A percentile compares a stretch with the other conserved stretches of the same genome.
phyloP scores from a whole-genome alignment of 192 early-diverging fungal species.

The Linnemannia exigua region DNA sequence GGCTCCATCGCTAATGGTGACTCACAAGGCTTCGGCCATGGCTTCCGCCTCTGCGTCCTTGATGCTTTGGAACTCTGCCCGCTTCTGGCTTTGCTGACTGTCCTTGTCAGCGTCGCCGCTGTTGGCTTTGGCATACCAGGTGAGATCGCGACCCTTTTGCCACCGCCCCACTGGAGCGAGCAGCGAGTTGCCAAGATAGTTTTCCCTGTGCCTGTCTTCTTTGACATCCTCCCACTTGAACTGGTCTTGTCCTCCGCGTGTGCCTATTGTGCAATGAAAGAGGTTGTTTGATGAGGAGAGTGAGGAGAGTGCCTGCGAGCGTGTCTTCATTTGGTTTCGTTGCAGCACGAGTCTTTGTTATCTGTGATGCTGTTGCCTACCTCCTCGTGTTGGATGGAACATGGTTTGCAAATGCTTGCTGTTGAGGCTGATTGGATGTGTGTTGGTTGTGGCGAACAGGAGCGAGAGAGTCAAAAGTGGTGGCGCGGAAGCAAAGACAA shows the following conservation, averaged over 20 bases:
- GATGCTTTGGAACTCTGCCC: constrained; percentile 64
- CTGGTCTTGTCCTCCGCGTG: constrained; percentile 62
- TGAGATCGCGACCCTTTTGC: constrained; percentile 72
- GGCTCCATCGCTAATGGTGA: background rate
- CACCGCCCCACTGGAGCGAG: constrained; percentile 86
- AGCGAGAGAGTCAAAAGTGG: background rate
- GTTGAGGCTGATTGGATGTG: background rate
- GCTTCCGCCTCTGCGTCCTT: constrained; percentile 74
- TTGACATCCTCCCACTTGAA: constrained; percentile 75
- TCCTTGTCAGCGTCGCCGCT: constrained; percentile 28
- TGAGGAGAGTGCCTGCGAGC: background rate
- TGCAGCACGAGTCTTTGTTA: background rate
- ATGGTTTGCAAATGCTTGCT: background rate
- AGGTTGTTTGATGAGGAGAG: background rate
- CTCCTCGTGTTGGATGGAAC: constrained; percentile 59
- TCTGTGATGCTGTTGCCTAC: constrained; percentile 2
- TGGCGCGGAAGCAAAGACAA: background rate
- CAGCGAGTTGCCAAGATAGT: constrained; percentile 88
- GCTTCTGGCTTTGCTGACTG: constrained; percentile 24
- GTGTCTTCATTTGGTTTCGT: background rate
- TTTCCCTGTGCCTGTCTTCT: constrained; percentile 82
- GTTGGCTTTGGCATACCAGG: constrained; percentile 80
- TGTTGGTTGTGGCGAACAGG: background rate
- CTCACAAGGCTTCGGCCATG: constrained; percentile 71
- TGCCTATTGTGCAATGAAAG: constrained; percentile 31